Conservation (phyloP, 2,329 filamentous ascomycete species). For the Aspergillus calidoustus region DNA sequence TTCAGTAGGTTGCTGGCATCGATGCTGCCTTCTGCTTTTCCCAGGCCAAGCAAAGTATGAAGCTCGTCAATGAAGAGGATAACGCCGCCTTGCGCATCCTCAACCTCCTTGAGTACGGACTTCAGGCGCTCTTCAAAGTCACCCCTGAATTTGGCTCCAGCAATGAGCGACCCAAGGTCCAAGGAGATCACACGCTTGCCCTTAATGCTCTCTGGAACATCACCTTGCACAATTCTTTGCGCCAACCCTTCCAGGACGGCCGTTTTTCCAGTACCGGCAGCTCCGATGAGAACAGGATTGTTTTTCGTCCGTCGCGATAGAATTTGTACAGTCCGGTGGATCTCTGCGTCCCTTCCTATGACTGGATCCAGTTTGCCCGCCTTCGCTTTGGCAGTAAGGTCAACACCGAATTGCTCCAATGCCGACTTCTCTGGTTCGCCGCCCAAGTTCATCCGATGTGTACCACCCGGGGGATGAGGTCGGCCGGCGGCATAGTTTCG, state of each 20-base stretch:
- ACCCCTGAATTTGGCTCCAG: constrained; percentile 91
- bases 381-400: constrained; percentile 82
- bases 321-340: constrained; percentile 92
- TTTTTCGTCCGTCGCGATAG: constrained; percentile 93
- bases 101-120: constrained; percentile 85
- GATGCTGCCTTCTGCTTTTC: constrained; percentile 94
- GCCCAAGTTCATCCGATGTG: constrained; percentile 89
- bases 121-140: constrained; percentile 97
- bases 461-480: constrained; percentile 87
- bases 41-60: constrained; percentile 86
- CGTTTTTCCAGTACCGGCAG: constrained; percentile 90
- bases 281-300: constrained; percentile 91
- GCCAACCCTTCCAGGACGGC: constrained; percentile 90
- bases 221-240: constrained; percentile 84
- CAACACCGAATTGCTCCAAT: constrained; percentile 87
- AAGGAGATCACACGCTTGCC: constrained; percentile 87
- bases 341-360: constrained; percentile 89
- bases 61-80: constrained; percentile 96
- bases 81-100: constrained; percentile 84
- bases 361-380: constrained; percentile 94
- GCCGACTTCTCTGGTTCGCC: constrained; percentile 79
- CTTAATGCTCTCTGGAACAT: constrained; percentile 95
- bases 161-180: constrained; percentile 90
- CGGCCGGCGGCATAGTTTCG: constrained; percentile 62
- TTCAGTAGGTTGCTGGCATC: constrained; percentile 95